phyloP scores from a whole-genome alignment of 1,139 yeast genomes.

The Eremothecium sinecaudum region DNA sequence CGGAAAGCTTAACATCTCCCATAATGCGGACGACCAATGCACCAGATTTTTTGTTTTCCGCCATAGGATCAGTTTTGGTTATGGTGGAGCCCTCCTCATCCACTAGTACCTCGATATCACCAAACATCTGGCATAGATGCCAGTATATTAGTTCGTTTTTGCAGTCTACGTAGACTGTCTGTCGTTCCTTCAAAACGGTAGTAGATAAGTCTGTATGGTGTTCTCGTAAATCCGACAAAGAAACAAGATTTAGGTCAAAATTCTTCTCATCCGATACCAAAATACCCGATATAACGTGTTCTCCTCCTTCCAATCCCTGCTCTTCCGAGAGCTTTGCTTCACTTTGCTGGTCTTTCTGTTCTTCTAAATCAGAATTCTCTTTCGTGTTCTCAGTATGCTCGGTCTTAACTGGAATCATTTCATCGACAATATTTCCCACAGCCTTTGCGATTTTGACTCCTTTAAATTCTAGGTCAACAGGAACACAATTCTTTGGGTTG shows the following conservation, averaged over 20 bases:
- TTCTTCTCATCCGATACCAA: constrained; percentile 69
- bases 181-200: constrained; percentile 74
- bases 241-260: constrained; percentile 74
- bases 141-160: constrained; percentile 71
- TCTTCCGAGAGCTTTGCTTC: constrained; percentile 3
- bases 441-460: constrained; percentile 84
- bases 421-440: constrained; percentile 56
- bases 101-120: constrained; percentile 57
- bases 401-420: constrained; percentile 16
- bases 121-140: constrained; percentile 96
- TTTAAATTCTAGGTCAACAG: constrained; percentile 63
- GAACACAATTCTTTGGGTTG: constrained; percentile 88
- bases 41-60: constrained; percentile 16
- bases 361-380: constrained; percentile 8
- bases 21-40: constrained; percentile 38
- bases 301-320: constrained; percentile 14
- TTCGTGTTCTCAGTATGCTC: constrained; percentile 11
- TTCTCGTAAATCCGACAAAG: constrained; percentile 79
- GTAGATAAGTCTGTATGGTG: constrained; percentile 74
- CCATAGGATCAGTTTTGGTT: constrained; percentile 30
- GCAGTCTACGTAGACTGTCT: constrained; percentile 68
- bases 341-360: constrained; percentile 10
- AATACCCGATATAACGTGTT: constrained; percentile 63
- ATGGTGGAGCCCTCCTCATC: constrained; percentile 40
- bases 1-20: constrained; percentile 46